Evolutionary conservation across 208 protist species (phyloP).

Genomic region (Cochliopodium minus): DNA sequence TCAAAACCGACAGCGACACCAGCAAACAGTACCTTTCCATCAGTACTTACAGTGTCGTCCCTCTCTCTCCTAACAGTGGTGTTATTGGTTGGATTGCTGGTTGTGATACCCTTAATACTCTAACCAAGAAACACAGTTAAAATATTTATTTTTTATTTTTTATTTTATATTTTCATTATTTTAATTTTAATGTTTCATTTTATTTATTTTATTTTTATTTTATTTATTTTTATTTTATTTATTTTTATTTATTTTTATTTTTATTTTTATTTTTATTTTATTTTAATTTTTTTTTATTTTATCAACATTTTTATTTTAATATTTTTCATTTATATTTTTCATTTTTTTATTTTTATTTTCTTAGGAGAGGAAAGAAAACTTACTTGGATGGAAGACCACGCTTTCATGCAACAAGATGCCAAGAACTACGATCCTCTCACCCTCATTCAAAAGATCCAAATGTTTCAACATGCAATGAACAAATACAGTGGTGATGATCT

Average conservation of each 20-base stretch:
- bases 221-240: too few species aligned
- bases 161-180: too few species aligned
- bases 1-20: slow-evolving; percentile 61
- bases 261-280: too few species aligned
- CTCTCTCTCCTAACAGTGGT: slow-evolving; percentile 92
- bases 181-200: too few species aligned
- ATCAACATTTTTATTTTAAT: too few species aligned
- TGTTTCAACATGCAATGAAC: slow-evolving; percentile 74
- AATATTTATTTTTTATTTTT: slow-evolving; percentile 67
- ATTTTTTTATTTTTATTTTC: too few species aligned
- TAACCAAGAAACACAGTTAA: slow-evolving; percentile 90
- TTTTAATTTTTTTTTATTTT: too few species aligned
- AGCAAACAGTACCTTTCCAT: slow-evolving; percentile 67
- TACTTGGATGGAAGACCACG: slow-evolving; percentile 88
- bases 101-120: slow-evolving; percentile 90
- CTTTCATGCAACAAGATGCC: slow-evolving; percentile 66
- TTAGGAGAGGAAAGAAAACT: slow-evolving; percentile 53
- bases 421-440: slow-evolving; percentile 79
- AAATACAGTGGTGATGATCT: slow-evolving; percentile 80
- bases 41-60: slow-evolving; percentile 87
- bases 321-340: too few species aligned
- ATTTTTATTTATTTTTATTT: too few species aligned
- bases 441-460: slow-evolving; percentile 90
- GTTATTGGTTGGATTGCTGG: slow-evolving; percentile 95
- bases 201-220: too few species aligned